phyloP scores from a whole-genome alignment of 495 filamentous ascomycete species.

The Aspergillus affinis region DNA sequence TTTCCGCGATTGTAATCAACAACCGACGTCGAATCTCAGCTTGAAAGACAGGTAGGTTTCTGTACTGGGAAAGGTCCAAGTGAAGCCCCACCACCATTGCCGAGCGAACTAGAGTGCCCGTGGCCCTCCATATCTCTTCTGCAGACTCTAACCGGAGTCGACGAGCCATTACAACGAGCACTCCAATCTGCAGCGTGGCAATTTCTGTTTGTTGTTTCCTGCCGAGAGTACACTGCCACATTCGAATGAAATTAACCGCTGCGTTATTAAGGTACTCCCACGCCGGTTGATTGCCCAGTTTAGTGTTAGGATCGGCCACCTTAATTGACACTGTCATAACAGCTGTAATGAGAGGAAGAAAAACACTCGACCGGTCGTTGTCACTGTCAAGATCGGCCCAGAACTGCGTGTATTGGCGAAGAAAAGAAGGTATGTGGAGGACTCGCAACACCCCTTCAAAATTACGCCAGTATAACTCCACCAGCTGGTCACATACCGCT shows the following conservation, averaged over 20 bases:
- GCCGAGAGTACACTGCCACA: constrained; percentile 34
- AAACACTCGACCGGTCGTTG: constrained; percentile 5
- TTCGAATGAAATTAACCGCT: constrained; percentile 24
- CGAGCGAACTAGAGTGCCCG: constrained; percentile 52
- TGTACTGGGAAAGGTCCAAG: constrained; percentile 42
- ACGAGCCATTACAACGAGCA: constrained; percentile 42
- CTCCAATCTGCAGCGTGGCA: constrained; percentile 23
- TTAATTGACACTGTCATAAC: constrained; percentile 22
- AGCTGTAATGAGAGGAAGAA: constrained; percentile 25
- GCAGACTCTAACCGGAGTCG: constrained; percentile 41
- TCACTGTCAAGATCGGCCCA: constrained; percentile 19
- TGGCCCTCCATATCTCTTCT: constrained; percentile 54
- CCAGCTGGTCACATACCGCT: constrained; percentile 22
- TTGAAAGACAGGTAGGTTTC: constrained; percentile 29
- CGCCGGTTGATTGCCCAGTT: constrained; percentile 38
- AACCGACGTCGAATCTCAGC: constrained; percentile 39
- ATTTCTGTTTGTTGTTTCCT: constrained; percentile 43
- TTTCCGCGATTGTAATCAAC: constrained; percentile 46
- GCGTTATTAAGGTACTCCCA: constrained; percentile 30
- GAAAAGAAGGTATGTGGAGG: constrained; percentile 28
- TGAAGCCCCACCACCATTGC: constrained; percentile 63
- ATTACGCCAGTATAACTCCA: constrained; percentile 22
- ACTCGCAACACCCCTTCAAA: constrained; percentile 28
- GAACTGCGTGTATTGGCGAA: constrained; percentile 21
- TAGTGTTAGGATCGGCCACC: constrained; percentile 10